phyloP scores from a whole-genome alignment of 1,284 basidiomycete genomes.

The Microbotryum intermedium region DNA sequence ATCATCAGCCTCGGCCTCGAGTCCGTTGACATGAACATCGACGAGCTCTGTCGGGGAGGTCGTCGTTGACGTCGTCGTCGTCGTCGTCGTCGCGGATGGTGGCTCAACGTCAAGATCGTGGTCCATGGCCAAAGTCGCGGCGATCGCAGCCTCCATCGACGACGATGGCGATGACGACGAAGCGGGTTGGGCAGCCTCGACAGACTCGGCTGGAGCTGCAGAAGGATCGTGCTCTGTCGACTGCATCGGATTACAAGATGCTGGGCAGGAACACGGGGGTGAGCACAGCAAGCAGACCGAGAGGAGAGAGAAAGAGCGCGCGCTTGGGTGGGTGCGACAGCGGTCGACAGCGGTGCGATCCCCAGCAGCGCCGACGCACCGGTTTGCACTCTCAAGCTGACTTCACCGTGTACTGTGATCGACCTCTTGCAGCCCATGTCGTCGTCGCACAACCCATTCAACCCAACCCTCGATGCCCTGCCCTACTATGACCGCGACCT shows the following conservation, averaged over 20 bases:
- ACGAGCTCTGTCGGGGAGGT: too few relatives aligned
- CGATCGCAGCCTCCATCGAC: too few relatives aligned
- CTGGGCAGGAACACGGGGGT: neutral
- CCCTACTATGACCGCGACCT: conserved; percentile 93
- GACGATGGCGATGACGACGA: too few relatives aligned
- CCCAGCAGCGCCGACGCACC: neutral
- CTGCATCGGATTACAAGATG: neutral
- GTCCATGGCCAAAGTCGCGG: too few relatives aligned
- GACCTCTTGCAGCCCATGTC: too few relatives aligned
- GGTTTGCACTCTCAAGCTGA: neutral
- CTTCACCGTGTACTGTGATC: neutral
- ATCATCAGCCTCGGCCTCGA: too few relatives aligned
- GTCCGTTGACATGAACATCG: too few relatives aligned
- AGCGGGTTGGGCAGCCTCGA: neutral
- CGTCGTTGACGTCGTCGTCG: too few relatives aligned
- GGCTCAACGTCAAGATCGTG: too few relatives aligned
- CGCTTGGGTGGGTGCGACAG: too few relatives aligned
- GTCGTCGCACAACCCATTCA: conserved; percentile 5
- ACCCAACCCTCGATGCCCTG: conserved; percentile 58
- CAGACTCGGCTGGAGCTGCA: neutral
- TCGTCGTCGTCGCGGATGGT: too few relatives aligned
- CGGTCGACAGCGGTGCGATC: too few relatives aligned
- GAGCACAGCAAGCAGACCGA: neutral
- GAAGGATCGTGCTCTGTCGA: neutral
- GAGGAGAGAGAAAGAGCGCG: neutral